A percentile compares a stretch with the other conserved stretches of the same genome.
phyloP scores from a whole-genome alignment of 2,329 filamentous ascomycete species.

The Penicillium sp. region DNA sequence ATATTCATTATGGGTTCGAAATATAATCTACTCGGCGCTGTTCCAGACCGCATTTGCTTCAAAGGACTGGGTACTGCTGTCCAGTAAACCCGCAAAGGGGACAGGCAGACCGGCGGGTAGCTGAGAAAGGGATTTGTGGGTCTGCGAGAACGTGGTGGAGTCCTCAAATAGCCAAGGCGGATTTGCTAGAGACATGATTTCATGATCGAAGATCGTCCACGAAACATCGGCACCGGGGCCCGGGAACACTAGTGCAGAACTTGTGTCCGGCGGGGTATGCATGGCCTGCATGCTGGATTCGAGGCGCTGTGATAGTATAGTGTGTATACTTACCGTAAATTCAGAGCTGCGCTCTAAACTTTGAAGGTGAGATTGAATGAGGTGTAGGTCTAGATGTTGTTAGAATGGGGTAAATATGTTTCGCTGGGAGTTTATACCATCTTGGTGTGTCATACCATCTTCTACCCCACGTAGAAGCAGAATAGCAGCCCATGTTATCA shows the following conservation, averaged over 20 bases:
- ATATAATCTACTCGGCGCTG: background rate
- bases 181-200: conserved; percentile 31
- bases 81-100: background rate
- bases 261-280: conserved; percentile 30
- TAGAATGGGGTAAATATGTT: background rate
- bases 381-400: conserved; percentile 19
- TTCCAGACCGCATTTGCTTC: background rate
- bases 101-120: background rate
- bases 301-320: conserved; percentile 25
- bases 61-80: background rate
- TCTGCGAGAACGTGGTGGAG: background rate
- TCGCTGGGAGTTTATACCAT: conserved; percentile 19
- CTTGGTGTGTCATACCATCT: conserved; percentile 30
- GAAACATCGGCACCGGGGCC: conserved; percentile 23
- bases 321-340: conserved; percentile 27
- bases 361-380: conserved; percentile 28
- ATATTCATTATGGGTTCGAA: background rate
- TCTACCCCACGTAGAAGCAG: conserved; percentile 29
- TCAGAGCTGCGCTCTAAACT: conserved; percentile 24
- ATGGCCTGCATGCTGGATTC: conserved; percentile 30
- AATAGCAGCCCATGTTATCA: conserved; percentile 33
- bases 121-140: conserved; percentile 4
- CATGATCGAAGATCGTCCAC: conserved; percentile 34
- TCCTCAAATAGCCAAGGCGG: conserved; percentile 30
- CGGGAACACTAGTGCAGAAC: conserved; percentile 20